Evolutionary conservation across 2,329 filamentous ascomycete genomes (phyloP).

Genomic region (Aciculosporium take): DNA sequence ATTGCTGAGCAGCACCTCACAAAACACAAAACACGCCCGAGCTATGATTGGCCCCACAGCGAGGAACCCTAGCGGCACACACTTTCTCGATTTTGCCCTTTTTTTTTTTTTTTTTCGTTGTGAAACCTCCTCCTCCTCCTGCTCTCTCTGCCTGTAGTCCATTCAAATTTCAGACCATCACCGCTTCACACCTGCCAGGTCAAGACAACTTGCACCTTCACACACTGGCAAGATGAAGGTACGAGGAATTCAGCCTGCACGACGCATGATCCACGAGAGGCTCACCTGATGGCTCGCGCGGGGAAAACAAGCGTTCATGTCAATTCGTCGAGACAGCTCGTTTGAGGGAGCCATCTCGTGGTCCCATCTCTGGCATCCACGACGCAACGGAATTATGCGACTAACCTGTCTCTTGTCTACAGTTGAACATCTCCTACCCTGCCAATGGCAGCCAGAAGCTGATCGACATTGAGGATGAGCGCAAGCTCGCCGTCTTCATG

Average conservation of each 20-base stretch:
- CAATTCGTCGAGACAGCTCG: too few species aligned
- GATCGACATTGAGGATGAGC: conserved; percentile 98
- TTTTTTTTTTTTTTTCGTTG: conserved; percentile 25
- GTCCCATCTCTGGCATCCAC: background rate
- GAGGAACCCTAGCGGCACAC: conserved; percentile 28
- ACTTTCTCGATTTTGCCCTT: conserved; percentile 25
- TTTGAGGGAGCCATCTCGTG: background rate
- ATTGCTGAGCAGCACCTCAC: background rate
- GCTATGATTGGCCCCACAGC: conserved; percentile 21
- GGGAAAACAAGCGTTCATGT: too few species aligned
- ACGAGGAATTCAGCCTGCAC: conserved; percentile 12
- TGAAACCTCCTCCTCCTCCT: conserved; percentile 4
- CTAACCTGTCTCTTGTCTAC: conserved; percentile 19
- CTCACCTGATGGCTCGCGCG: background rate
- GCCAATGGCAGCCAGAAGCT: conserved; percentile 99
- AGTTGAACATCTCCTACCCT: conserved; percentile 69
- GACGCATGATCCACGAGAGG: background rate
- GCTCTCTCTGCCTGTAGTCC: conserved; percentile 2
- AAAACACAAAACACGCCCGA: too few species aligned
- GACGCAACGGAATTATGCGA: background rate
- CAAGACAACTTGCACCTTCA: conserved; percentile 31
- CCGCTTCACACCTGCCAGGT: conserved; percentile 25
- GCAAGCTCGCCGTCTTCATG: conserved; percentile 97
- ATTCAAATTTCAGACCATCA: too few species aligned
- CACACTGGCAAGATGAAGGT: conserved; percentile 36